phyloP scores from a whole-genome alignment of 331 rosid species.

The Saraca asoca region DNA sequence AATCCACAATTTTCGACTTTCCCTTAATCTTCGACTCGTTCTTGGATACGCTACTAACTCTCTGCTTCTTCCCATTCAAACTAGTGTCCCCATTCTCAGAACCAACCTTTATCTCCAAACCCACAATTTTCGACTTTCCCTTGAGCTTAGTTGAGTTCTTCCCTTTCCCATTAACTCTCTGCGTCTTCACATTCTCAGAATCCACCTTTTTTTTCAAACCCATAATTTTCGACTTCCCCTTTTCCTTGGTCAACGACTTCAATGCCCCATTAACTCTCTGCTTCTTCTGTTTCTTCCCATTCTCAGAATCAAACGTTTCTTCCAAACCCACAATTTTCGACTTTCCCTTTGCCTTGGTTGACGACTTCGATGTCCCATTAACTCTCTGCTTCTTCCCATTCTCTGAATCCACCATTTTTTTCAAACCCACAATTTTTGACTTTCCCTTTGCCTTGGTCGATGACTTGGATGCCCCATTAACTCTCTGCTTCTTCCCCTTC shows the following conservation, averaged over 20 bases:
- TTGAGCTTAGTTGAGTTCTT: neutral
- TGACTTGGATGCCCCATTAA: too few relatives aligned
- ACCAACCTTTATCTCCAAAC: slow-evolving; percentile 3
- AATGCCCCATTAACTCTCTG: too few relatives aligned
- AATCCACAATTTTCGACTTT: neutral
- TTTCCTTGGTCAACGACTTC: too few relatives aligned
- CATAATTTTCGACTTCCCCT: neutral
- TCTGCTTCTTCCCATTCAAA: slow-evolving; percentile 44
- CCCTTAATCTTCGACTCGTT: neutral
- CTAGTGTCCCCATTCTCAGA: slow-evolving; percentile 20
- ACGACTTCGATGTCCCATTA: neutral
- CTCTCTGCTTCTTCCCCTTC: too few relatives aligned
- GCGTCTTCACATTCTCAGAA: slow-evolving; percentile 45
- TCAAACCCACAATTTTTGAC: neutral
- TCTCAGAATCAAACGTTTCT: neutral
- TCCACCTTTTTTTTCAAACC: slow-evolving; percentile 4
- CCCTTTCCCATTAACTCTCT: too few relatives aligned
- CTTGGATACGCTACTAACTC: too few relatives aligned
- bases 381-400: neutral
- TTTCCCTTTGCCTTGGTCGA: neutral
- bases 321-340: neutral
- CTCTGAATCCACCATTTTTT: slow-evolving; percentile 13
- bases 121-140: neutral
- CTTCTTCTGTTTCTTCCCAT: too few relatives aligned
- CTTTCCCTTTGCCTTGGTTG: neutral